phyloP scores from a whole-genome alignment of 768 basidiomycete genomes.

The Imleria badia region DNA sequence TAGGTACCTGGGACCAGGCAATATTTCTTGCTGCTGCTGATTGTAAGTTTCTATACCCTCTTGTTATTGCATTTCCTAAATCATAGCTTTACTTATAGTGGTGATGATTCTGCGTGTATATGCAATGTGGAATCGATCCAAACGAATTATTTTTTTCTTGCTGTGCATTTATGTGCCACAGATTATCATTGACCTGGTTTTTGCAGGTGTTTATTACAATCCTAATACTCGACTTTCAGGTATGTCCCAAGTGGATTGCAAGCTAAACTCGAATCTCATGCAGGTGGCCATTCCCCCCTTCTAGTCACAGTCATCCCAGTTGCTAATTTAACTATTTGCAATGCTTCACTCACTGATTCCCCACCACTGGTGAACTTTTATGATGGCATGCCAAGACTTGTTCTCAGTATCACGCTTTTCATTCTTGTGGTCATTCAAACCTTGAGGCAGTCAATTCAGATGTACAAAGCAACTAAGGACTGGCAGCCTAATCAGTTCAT shows the following conservation, averaged over 20 bases:
- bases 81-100: background rate
- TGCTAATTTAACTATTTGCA: no score
- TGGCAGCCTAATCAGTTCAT: conserved; percentile 11
- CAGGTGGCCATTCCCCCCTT: no score
- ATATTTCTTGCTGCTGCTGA: background rate
- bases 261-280: background rate
- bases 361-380: background rate
- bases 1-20: background rate
- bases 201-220: background rate
- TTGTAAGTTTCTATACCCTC: background rate
- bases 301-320: no score
- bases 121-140: conserved; percentile 1
- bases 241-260: background rate
- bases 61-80: background rate
- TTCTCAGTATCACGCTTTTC: background rate
- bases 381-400: background rate
- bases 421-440: background rate
- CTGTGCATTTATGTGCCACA: background rate
- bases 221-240: background rate
- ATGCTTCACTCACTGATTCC: no score
- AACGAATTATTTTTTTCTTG: background rate
- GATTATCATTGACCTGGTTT: background rate
- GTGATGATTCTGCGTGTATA: conserved; percentile 2
- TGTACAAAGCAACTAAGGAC: conserved; percentile 1
- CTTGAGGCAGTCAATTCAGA: background rate